phyloP scores from a whole-genome alignment of 352 stramenopile species.

The Aphanomyces cochlioides region DNA sequence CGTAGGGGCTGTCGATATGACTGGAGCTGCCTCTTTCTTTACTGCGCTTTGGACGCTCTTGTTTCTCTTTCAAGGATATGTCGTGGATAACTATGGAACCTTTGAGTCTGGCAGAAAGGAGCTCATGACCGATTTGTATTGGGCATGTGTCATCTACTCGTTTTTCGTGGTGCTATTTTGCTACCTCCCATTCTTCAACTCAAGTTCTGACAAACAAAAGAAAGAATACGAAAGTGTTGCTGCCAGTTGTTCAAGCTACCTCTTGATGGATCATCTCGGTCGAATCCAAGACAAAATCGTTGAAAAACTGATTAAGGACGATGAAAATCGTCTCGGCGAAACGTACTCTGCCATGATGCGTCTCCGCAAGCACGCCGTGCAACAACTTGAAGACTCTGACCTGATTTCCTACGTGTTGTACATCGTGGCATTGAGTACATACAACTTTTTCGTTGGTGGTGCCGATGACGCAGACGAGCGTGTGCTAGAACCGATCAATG shows the following conservation, averaged over 20 bases:
- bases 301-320: not conserved
- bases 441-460: not conserved
- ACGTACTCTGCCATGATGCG: not conserved
- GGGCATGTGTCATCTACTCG: not conserved
- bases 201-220: not conserved
- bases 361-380: not conserved
- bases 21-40: not conserved
- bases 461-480: not conserved
- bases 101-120: not conserved
- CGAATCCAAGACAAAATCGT: not conserved
- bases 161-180: not conserved
- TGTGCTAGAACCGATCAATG: not conserved
- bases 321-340: not conserved
- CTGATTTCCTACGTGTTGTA: constrained; percentile 1
- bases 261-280: not conserved
- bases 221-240: not conserved
- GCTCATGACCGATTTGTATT: not conserved
- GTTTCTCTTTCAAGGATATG: constrained; percentile 4
- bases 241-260: not conserved
- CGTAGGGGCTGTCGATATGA: not conserved
- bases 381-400: not conserved
- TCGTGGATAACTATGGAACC: not conserved
- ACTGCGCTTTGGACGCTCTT: not conserved
- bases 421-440: not conserved
- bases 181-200: constrained; percentile 3